Evolutionary conservation across 768 basidiomycete genomes (phyloP).

Genomic region (Dictyophora rubrovolvata): DNA sequence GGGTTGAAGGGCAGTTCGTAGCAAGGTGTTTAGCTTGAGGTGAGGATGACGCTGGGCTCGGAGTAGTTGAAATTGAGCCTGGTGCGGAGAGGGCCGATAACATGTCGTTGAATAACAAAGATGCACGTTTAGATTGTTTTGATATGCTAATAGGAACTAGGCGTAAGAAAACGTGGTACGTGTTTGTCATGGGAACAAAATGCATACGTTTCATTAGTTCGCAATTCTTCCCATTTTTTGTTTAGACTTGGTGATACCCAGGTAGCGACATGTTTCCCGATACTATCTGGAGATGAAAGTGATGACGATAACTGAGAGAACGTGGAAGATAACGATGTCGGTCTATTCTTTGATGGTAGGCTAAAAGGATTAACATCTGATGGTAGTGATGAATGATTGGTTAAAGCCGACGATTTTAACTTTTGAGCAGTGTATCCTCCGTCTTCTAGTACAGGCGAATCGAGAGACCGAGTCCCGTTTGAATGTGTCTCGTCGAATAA

Average conservation of each 20-base stretch:
- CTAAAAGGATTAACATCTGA: not conserved
- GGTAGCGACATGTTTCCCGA: not conserved
- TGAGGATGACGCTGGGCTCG: not conserved
- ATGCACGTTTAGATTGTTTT: constrained; percentile 16
- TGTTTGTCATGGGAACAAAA: not conserved
- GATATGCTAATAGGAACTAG: constrained; percentile 7
- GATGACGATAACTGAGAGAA: not conserved
- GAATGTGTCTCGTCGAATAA: constrained; percentile 3
- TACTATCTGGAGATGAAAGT: not conserved
- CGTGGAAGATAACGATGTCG: not conserved
- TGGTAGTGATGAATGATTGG: not conserved
- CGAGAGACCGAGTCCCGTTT: not conserved
- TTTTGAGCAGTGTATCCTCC: not conserved
- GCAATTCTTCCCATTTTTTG: constrained; percentile 17
- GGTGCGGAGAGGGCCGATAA: constrained; percentile 2
- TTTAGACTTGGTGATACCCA: constrained; percentile 12
- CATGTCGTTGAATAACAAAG: constrained; percentile 14
- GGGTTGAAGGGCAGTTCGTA: not conserved
- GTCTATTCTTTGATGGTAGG: not conserved
- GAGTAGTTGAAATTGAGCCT: not conserved
- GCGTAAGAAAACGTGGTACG: not conserved
- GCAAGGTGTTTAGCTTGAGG: not conserved
- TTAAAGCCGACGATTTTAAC: no score
- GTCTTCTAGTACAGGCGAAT: not conserved
- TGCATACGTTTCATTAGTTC: constrained; percentile 13